Evolutionary conservation across 2,329 filamentous ascomycete species (phyloP).

Genomic region (Chalaropsis thielavioides): DNA sequence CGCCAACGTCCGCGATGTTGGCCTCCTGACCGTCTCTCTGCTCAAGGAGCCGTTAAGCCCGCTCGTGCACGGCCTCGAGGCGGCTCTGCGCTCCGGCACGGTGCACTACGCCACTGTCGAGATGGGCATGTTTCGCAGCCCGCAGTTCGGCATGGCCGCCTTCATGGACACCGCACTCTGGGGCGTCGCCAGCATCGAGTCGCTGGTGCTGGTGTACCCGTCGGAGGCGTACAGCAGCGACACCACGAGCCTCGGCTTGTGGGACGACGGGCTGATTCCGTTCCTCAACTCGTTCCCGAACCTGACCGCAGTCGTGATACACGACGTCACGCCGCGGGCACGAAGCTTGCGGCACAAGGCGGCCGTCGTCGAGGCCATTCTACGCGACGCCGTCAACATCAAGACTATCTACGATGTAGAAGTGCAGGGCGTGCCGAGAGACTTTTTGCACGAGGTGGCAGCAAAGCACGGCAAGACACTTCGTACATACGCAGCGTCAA

Average conservation of each 20-base stretch:
- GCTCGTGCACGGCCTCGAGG: neutral
- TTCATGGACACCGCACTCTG: slow-evolving; percentile 2
- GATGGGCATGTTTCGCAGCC: neutral
- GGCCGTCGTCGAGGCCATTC: neutral
- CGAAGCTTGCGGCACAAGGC: neutral
- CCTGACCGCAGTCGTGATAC: slow-evolving; percentile 18
- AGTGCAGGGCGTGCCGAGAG: neutral
- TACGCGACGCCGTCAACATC: neutral
- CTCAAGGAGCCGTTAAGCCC: neutral
- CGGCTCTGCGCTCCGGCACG: neutral
- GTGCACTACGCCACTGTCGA: neutral
- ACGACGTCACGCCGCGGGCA: slow-evolving; percentile 12
- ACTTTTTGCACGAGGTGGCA: neutral
- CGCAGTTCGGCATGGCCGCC: neutral
- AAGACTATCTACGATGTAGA: slow-evolving; percentile 1
- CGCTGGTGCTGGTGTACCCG: neutral
- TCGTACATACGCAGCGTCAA: too few species aligned
- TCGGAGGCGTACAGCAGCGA: neutral
- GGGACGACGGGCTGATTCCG: slow-evolving; percentile 12
- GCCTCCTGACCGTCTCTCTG: neutral
- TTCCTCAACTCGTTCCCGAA: slow-evolving; percentile 20
- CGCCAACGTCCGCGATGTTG: neutral
- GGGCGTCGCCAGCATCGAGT: neutral
- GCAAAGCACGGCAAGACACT: neutral
- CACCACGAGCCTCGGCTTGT: neutral